phyloP scores from a whole-genome alignment of 805 yeast species.

The Candida ascalaphidarum region DNA sequence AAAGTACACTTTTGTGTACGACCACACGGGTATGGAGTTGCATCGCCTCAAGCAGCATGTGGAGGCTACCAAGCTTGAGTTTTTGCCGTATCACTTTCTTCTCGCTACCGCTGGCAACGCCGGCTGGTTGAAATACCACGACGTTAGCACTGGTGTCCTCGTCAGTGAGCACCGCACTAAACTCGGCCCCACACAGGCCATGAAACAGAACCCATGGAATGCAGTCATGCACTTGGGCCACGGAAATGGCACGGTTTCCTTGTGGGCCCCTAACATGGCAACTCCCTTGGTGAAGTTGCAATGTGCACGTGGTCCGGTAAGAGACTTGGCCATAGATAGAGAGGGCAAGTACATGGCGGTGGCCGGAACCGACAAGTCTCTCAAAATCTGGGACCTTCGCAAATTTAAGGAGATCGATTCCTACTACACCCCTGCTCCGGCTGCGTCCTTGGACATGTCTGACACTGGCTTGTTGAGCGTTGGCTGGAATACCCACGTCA shows the following conservation, averaged over 20 bases:
- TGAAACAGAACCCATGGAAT: slow-evolving; percentile 92
- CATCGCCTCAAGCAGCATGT: slow-evolving; percentile 88
- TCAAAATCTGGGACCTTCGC: slow-evolving; percentile 92
- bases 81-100: slow-evolving; percentile 86
- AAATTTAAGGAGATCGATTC: slow-evolving; percentile 69
- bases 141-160: slow-evolving; percentile 84
- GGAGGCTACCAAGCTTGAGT: slow-evolving; percentile 76
- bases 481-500: slow-evolving; percentile 95
- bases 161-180: slow-evolving; percentile 82
- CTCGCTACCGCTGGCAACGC: slow-evolving; percentile 84
- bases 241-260: slow-evolving; percentile 81
- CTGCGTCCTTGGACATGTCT: slow-evolving; percentile 67
- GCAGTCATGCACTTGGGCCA: slow-evolving; percentile 94
- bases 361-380: slow-evolving; percentile 74
- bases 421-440: slow-evolving; percentile 76
- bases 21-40: slow-evolving; percentile 82
- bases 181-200: slow-evolving; percentile 80
- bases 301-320: slow-evolving; percentile 78
- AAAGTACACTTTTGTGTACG: slow-evolving; percentile 87
- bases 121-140: slow-evolving; percentile 87
- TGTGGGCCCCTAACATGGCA: slow-evolving; percentile 89
- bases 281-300: slow-evolving; percentile 79
- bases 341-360: slow-evolving; percentile 93
- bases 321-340: slow-evolving; percentile 80
- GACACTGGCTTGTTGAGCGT: slow-evolving; percentile 82